phyloP scores from a whole-genome alignment of 202 grass and related monocot species.

The Panicum hallii region DNA sequence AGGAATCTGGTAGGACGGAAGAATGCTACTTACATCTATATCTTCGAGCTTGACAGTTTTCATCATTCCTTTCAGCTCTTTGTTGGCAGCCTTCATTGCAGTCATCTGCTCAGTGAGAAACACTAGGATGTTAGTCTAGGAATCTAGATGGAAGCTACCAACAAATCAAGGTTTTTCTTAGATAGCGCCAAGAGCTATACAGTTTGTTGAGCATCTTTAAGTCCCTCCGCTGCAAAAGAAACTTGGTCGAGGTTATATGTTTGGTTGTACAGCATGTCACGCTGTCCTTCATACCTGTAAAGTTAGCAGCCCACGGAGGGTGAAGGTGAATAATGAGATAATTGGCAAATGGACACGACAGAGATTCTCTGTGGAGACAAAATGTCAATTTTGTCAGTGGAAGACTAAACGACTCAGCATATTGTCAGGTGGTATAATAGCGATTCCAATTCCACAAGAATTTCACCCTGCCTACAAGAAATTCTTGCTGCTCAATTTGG shows the following conservation, averaged over 20 bases:
- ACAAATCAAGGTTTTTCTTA: not conserved
- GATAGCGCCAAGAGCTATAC: constrained; percentile 35
- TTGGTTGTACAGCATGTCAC: constrained; percentile 91
- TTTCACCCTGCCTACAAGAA: not conserved
- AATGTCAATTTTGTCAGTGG: not conserved
- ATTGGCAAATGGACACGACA: not conserved
- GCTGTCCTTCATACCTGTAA: constrained; percentile 85
- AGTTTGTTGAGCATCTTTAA: constrained; percentile 94
- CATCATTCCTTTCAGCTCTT: constrained; percentile 98
- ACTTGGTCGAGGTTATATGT: constrained; percentile 97
- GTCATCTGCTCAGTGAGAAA: constrained; percentile 66
- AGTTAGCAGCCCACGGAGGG: not conserved
- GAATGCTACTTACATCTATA: constrained; percentile 70
- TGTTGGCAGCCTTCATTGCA: constrained; percentile 91
- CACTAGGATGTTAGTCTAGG: not conserved
- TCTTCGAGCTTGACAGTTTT: constrained; percentile 91
- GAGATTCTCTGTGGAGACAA: not conserved
- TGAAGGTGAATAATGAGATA: not conserved
- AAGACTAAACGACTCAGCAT: not conserved
- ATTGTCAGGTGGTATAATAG: not conserved
- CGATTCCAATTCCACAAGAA: not conserved
- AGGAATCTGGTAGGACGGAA: constrained; percentile 6
- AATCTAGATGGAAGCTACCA: not conserved
- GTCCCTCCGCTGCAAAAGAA: constrained; percentile 76
- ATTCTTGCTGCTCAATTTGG: not conserved